These are phyloP conservation scores for Penicillium sclerotigenum DNA, from an alignment of 2,329 filamentous ascomycete genomes.

Conservation along the genomic window DNA sequence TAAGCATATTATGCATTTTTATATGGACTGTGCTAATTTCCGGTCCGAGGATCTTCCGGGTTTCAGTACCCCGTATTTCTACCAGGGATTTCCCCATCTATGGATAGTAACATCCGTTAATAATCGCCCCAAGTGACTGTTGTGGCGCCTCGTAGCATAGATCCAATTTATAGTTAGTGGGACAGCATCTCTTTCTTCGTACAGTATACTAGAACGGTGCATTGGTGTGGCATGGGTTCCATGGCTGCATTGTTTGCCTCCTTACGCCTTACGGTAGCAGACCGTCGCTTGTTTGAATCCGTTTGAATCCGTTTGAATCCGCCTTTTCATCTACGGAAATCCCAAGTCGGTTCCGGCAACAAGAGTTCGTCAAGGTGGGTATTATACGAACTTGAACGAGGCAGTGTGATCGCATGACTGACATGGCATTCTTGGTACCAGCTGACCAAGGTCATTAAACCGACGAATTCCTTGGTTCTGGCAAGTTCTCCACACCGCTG, in stretches of 20 bases:
- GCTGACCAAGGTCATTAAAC: not conserved
- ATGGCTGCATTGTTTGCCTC: not conserved
- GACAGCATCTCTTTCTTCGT: not conserved
- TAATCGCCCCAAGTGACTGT: too few relatives aligned
- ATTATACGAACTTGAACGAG: slow-evolving; percentile 5
- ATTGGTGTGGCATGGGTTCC: not conserved
- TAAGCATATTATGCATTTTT: too few relatives aligned
- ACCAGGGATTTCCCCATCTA: too few relatives aligned
- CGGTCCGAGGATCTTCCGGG: too few relatives aligned
- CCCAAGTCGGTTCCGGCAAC: not conserved
- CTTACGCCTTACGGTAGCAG: not conserved
- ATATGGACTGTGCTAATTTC: too few relatives aligned
- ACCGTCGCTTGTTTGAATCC: not conserved
- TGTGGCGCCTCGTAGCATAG: too few relatives aligned
- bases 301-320: not conserved
- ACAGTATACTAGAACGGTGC: not conserved
- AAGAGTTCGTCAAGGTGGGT: not conserved
- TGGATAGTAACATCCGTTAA: too few relatives aligned
- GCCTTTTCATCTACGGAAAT: not conserved
- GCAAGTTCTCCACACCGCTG: slow-evolving; percentile 3
- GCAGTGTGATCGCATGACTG: slow-evolving; percentile 1
- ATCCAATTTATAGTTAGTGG: not conserved
- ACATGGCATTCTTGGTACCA: slow-evolving; percentile 4
- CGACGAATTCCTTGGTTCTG: slow-evolving; percentile 3
- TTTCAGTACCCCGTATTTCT: too few relatives aligned